Percentiles rank a stretch among this genome's conserved stretches.
Conservation (phyloP, 2,329 filamentous ascomycete species). For the Colletotrichum sp. region DNA sequence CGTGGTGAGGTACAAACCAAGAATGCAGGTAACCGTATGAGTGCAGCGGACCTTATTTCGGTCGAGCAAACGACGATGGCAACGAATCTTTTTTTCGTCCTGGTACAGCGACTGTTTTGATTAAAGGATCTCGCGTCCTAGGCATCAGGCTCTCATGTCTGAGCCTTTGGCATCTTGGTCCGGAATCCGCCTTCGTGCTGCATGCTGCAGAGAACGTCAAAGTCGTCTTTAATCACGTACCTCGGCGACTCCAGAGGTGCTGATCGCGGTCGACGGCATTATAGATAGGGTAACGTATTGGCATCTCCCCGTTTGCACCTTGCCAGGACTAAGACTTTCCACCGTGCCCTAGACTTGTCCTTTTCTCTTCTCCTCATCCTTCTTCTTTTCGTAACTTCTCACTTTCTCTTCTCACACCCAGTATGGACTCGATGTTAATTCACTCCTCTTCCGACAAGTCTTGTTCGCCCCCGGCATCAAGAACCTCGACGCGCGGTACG, state of each 20-base stretch:
- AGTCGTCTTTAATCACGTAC: slow-evolving; percentile 1
- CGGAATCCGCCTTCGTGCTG: not conserved
- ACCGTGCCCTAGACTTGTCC: not conserved
- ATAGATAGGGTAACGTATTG: not conserved
- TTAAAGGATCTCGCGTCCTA: not conserved
- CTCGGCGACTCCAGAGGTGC: not conserved
- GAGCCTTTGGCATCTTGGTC: slow-evolving; percentile 14
- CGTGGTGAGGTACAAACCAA: slow-evolving; percentile 19
- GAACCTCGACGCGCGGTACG: slow-evolving; percentile 12
- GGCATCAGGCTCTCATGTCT: slow-evolving; percentile 4
- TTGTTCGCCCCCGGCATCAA: slow-evolving; percentile 4
- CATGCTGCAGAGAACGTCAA: not conserved
- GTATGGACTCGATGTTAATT: slow-evolving; percentile 9
- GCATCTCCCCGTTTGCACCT: slow-evolving; percentile 15
- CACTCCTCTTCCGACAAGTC: slow-evolving; percentile 15
- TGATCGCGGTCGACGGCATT: slow-evolving; percentile 14
- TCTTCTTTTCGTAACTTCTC: not conserved
- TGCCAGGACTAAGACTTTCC: not conserved
- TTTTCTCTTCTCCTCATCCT: not conserved
- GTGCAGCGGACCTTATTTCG: slow-evolving; percentile 20
- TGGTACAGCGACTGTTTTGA: not conserved
- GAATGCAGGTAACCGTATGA: slow-evolving; percentile 22
- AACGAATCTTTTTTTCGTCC: not conserved
- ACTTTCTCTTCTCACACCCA: not conserved
- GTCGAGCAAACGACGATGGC: slow-evolving; percentile 21